phyloP scores from a whole-genome alignment of 768 basidiomycete genomes.

The Austroboletus festivus region DNA sequence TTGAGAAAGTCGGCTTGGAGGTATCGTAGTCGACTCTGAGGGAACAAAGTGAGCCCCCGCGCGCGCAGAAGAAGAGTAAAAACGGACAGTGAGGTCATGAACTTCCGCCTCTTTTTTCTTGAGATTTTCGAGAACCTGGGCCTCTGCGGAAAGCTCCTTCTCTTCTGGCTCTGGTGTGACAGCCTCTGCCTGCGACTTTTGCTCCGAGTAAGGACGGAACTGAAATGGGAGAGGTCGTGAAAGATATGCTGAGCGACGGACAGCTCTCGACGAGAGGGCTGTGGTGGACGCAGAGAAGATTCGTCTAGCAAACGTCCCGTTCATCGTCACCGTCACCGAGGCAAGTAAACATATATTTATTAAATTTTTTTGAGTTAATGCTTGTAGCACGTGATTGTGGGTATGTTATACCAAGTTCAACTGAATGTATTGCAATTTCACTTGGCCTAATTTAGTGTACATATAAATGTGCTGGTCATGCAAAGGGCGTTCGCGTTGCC shows the following conservation, averaged over 20 bases:
- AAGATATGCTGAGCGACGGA: constrained; percentile 38
- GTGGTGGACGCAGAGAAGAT: constrained; percentile 58
- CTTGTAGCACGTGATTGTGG: constrained; percentile 25
- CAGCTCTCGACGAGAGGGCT: constrained; percentile 48
- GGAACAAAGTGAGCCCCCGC: constrained; percentile 4
- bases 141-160: constrained; percentile 32
- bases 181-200: constrained; percentile 32
- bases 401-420: background rate
- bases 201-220: constrained; percentile 58
- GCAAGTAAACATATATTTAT: background rate
- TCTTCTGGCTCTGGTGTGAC: constrained; percentile 17
- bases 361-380: constrained; percentile 2
- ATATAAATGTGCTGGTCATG: constrained; percentile 8
- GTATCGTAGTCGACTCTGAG: constrained; percentile 83
- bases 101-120: constrained; percentile 80
- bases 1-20: constrained; percentile 95
- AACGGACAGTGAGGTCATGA: constrained; percentile 78
- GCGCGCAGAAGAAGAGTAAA: background rate
- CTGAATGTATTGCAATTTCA: background rate
- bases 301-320: constrained; percentile 47
- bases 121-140: constrained; percentile 49
- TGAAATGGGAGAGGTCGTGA: constrained; percentile 19
- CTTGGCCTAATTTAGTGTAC: background rate
- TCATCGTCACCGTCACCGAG: constrained; percentile 38
- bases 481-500: background rate